Base-by-base conservation (phyloP, 1,284 basidiomycete species). In the Ceratobasidium sp. region DNA sequence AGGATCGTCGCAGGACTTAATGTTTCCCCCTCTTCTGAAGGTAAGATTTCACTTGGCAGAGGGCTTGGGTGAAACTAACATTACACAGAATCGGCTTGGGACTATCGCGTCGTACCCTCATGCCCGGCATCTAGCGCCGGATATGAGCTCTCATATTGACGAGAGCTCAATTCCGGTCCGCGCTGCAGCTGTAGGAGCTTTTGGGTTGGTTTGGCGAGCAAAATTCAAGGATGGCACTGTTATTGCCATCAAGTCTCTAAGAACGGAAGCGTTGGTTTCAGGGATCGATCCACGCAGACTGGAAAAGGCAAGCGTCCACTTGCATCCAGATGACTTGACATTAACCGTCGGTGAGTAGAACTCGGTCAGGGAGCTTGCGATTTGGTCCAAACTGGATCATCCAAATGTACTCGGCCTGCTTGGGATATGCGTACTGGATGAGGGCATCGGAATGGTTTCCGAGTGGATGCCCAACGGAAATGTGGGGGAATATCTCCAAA, bases 371-470 rank as follows among this genome's bases (percentile, higher is more conserved):
- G 60, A 64, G 34, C 15, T 64, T 1, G 1, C 38, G 47, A 40
- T 64, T 15, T 64, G 60, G 60, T 50, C 60, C 8, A 34, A n/a
- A 27, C 12, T 64, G 31, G 32, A 52, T 22, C 60, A 64, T 31
- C 60, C 60, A 4, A 64, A 64, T 40, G 47, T 64, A 3, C 49
- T 64, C 2, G 25, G 34, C 15, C 34, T 64, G 20, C 25, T 64
- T 8, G 60, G 60, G 50, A 52, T 64, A 52, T 64, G 60, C 49
- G 60, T 64, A 3, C 25, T 64, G n/a, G 49, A 34, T 10, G 60
- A 49, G n/a, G 60, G 53, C 17, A 64, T 64, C 31, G 60, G 45
- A 12, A 64, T 64, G 60, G 60, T 64, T 8, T 50, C 60, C 34
- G 60, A 64, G 49, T 64, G 60, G 60, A 64, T 64, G 60, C 47